Percentiles rank a stretch among this genome's conserved stretches.
Conservation (phyloP, 2,329 filamentous ascomycete genomes). For the Trichoderma atrobrunneum region DNA sequence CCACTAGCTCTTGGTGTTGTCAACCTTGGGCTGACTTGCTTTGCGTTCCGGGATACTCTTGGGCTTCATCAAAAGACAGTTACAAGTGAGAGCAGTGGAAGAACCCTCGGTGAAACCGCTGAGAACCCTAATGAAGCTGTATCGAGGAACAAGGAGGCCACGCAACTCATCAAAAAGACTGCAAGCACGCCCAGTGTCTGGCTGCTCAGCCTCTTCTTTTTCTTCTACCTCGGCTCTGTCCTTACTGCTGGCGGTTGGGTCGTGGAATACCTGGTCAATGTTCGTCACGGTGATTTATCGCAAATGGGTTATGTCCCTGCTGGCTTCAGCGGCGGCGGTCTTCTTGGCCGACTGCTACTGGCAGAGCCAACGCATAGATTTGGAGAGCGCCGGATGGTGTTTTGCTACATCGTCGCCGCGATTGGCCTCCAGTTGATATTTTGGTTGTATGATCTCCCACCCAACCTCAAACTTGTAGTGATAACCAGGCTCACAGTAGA, state of each 20-base stretch:
- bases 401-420: constrained; percentile 51
- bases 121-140: not conserved
- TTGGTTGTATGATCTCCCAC: constrained; percentile 46
- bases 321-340: constrained; percentile 56
- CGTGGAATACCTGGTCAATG: constrained; percentile 60
- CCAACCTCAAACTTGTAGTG: not conserved
- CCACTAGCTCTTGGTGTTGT: constrained; percentile 50
- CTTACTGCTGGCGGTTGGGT: constrained; percentile 62
- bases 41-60: constrained; percentile 51
- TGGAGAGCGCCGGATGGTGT: constrained; percentile 57
- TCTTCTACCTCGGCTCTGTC: constrained; percentile 57
- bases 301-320: constrained; percentile 61
- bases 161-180: constrained; percentile 44
- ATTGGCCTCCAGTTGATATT: constrained; percentile 57
- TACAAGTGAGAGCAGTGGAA: constrained; percentile 15
- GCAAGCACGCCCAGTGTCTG: constrained; percentile 49
- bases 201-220: constrained; percentile 61
- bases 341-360: constrained; percentile 55
- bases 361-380: constrained; percentile 58
- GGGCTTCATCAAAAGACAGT: constrained; percentile 26
- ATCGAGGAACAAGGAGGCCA: constrained; percentile 34
- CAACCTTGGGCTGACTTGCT: constrained; percentile 47
- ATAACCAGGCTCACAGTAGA: not conserved
- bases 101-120: not conserved
- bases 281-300: constrained; percentile 54